Conservation (phyloP, 1,284 basidiomycete species). For the Ustilago shanxiensis region DNA sequence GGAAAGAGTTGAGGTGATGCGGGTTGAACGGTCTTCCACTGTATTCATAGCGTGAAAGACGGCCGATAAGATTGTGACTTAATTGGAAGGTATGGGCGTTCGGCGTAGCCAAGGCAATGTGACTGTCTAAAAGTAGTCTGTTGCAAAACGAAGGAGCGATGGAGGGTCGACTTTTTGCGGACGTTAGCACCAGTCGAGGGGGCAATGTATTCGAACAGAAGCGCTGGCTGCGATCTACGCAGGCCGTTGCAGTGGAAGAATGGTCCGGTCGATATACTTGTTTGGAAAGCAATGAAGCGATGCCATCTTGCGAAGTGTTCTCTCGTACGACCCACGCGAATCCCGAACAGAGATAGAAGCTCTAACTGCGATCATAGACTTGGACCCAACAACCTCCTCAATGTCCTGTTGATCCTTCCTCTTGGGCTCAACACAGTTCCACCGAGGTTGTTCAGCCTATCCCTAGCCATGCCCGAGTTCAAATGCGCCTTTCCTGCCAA, state of each 20-base stretch:
- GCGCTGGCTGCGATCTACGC: too few species aligned
- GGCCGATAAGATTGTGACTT: neutral
- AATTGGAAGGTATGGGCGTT: neutral
- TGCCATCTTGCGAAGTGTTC: neutral
- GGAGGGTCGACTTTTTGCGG: too few species aligned
- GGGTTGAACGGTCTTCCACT: too few species aligned
- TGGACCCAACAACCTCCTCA: conserved; percentile 60
- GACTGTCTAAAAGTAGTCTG: neutral
- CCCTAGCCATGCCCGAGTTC: conserved; percentile 62
- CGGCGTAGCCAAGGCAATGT: neutral
- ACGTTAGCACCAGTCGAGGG: too few species aligned
- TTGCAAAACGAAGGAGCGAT: too few species aligned
- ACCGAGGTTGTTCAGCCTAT: conserved; percentile 55
- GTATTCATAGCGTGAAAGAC: neutral
- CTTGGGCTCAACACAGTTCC: conserved; percentile 48
- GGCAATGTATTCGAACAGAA: too few species aligned
- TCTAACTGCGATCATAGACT: conserved; percentile 27
- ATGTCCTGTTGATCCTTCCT: conserved; percentile 52
- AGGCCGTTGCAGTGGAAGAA: neutral
- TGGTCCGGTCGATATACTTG: too few species aligned
- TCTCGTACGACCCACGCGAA: neutral
- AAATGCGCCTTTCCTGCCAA: conserved; percentile 59
- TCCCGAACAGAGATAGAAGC: too few species aligned
- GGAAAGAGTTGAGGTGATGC: neutral
- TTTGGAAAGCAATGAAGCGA: neutral